Evolutionary conservation across 306 rosid species (phyloP).

Genomic region (cucumber (Cucumis sativus)): Cucumber_9930_V3 NC_026659.2:28837001-28837500

Average conservation of each 20-base stretch:
- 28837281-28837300: slow-evolving; percentile 38
- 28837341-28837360: slow-evolving; percentile 64
- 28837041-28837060: slow-evolving; percentile 97
- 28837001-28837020: slow-evolving; percentile 28
- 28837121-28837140: slow-evolving; percentile 50
- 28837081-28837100: slow-evolving; percentile 91
- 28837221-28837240: slow-evolving; percentile 43
- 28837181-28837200: slow-evolving; percentile 35
- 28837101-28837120: slow-evolving; percentile 81
- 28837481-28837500: slow-evolving; percentile 83
- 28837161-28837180: slow-evolving; percentile 30
- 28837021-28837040: slow-evolving; percentile 29
- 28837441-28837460: slow-evolving; percentile 63
- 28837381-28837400: slow-evolving; percentile 21
- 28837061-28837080: slow-evolving; percentile 86
- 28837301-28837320: slow-evolving; percentile 48
- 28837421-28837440: slow-evolving; percentile 51
- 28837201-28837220: slow-evolving; percentile 33
- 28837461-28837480: slow-evolving; percentile 80
- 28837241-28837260: slow-evolving; percentile 32
- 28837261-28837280: slow-evolving; percentile 61
- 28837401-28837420: slow-evolving; percentile 28
- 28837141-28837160: slow-evolving; percentile 25
- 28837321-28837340: slow-evolving; percentile 54
- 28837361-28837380: slow-evolving; percentile 19